Evolutionary conservation across 306 rosid genomes (phyloP), one percentile per base, ranked within the genome.

Genomic region (Prinsepia uniflora): DNA sequence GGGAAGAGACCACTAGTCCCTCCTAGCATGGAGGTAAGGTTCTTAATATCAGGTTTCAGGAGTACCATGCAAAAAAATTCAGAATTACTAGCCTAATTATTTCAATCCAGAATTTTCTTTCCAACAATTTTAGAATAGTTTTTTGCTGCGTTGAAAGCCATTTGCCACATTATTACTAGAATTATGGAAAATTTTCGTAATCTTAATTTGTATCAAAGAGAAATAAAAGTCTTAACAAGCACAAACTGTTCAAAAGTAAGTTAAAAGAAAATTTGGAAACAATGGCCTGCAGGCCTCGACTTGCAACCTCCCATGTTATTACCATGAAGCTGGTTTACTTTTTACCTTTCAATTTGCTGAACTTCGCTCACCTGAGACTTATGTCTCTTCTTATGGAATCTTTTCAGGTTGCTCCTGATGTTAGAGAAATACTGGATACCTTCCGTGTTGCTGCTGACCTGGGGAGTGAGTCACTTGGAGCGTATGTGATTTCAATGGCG

Each of bases 401-500:
- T 44, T 78, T 82, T 68, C 88, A 93, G 98, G 96, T 93, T 81
- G 70, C 85, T 72, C 59, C 85, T 66, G 96, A 90, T 68, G 84
- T 90, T 48, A 78, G 81, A 79, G 98, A 93, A 84, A 89, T 86
- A 72, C 74, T 90, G 82, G 91, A 90, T 69, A 90, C 98, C 78
- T 93, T 93, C 76, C 84, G 68, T 43, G 72, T 88, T 49, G 93
- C 96, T 48, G 96, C 98, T 71, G 96, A 88, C 83, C 89, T 93
- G 39, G 98, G 89, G 73, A 85, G 87, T 70, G 96, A 90, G 69
- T 86, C 90, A 15, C 96, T 90, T 63, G 96, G 96, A 76, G 98
- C 96, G 44, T 93, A 93, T 75, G 96, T 93, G 86, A 93, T 93
- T 71, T 93, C 98, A 45, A 93, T 93, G 98, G 98, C 98, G 45